phyloP scores from a whole-genome alignment of 2,329 filamentous ascomycete genomes.

The Cadophora luteo-olivacea region DNA sequence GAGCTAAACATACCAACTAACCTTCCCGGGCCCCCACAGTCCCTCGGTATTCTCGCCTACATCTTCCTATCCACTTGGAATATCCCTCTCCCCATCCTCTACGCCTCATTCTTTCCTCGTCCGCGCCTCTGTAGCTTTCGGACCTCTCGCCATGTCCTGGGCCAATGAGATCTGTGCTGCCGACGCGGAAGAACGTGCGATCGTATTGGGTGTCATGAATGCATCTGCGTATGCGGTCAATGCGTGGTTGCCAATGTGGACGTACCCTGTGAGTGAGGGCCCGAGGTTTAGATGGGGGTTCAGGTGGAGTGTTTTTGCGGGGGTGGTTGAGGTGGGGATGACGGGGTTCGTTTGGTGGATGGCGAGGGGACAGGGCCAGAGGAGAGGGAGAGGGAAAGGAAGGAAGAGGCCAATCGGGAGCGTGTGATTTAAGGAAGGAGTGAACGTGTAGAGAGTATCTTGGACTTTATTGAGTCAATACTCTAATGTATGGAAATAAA shows the following conservation, averaged over 20 bases:
- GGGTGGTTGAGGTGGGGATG: constrained; percentile 13
- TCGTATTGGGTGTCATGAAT: constrained; percentile 58
- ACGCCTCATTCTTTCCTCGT: constrained; percentile 48
- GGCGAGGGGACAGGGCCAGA: background rate
- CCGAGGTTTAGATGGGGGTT: constrained; percentile 51
- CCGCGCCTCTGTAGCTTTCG: constrained; percentile 42
- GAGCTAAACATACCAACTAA: background rate
- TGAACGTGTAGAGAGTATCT: background rate
- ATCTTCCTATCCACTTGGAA: constrained; percentile 48
- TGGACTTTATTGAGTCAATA: too few relatives aligned
- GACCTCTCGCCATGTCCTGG: constrained; percentile 57
- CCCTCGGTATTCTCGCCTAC: constrained; percentile 45
- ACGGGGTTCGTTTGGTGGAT: background rate
- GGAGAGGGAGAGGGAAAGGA: background rate
- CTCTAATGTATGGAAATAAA: too few relatives aligned
- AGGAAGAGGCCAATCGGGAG: background rate
- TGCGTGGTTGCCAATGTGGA: constrained; percentile 51
- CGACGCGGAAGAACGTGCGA: constrained; percentile 55
- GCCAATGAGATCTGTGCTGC: constrained; percentile 53
- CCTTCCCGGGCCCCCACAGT: constrained; percentile 29
- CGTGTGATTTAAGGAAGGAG: background rate
- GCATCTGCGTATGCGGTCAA: constrained; percentile 52
- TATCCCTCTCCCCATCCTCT: constrained; percentile 37
- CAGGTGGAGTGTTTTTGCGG: constrained; percentile 45
- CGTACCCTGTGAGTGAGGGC: constrained; percentile 43